Percentiles rank a stretch among this genome's conserved stretches.
Conservation (phyloP, 192 early-diverging fungal genomes). For the Coemansia sp. region DNA sequence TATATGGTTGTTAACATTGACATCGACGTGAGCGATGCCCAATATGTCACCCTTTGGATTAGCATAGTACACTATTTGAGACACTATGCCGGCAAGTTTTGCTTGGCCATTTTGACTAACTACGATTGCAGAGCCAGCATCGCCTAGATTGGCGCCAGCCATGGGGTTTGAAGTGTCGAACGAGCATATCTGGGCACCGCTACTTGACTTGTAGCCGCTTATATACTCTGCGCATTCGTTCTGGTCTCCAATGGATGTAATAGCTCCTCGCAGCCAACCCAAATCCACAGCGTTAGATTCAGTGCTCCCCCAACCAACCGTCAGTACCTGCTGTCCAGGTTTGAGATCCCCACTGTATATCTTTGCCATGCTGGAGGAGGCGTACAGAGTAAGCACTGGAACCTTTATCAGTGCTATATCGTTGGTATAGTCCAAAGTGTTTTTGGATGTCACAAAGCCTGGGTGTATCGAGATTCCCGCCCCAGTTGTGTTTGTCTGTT, state of each 20-base stretch:
- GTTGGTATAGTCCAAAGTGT: not conserved
- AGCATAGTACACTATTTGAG: conserved; percentile 2
- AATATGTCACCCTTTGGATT: conserved; percentile 6
- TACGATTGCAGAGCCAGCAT: conserved; percentile 18
- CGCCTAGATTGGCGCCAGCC: conserved; percentile 10
- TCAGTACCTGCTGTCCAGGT: conserved; percentile 12
- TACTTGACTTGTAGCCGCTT: conserved; percentile 6
- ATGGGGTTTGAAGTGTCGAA: conserved; percentile 5
- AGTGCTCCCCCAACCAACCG: conserved; percentile 26
- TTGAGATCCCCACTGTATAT: conserved; percentile 14
- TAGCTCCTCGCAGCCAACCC: conserved; percentile 4
- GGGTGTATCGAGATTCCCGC: conserved; percentile 13
- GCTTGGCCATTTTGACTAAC: conserved; percentile 2
- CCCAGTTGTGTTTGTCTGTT: conserved; percentile 11
- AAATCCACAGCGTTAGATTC: not conserved
- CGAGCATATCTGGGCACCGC: conserved; percentile 17
- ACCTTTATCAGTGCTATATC: conserved; percentile 26
- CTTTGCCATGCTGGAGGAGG: not conserved
- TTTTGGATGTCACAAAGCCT: not conserved
- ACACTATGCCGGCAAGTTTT: conserved; percentile 13
- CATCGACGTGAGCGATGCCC: conserved; percentile 13
- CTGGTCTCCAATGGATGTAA: conserved; percentile 7
- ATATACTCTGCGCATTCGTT: conserved; percentile 11
- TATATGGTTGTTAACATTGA: conserved; percentile 7
- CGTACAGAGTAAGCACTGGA: not conserved